Base-by-base conservation (phyloP, 805 yeast species). In the Candida sithepensis region DNA sequence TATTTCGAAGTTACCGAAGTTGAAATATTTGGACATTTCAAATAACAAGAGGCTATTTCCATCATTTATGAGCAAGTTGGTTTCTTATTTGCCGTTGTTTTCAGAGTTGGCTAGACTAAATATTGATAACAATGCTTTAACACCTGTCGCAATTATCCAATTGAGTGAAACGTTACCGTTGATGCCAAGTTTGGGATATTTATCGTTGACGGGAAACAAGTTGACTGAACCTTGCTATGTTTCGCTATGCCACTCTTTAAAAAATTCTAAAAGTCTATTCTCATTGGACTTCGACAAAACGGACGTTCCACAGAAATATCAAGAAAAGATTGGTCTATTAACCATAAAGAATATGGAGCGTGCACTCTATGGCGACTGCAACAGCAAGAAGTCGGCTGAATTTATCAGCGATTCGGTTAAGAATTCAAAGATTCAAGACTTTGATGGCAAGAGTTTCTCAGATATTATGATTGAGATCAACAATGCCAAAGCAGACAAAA, bases 301-400 rank as follows among this genome's bases (percentile, higher is more conserved):
- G 19, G 66, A 72, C 19, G 73, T 87, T 54, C 84, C 91, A 12
- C 78, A 76, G 45, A 71, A 75, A 43, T 74, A 84, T 53, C 81
- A 79, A 57, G 86, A 89, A 38, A 78, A 82, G 57, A 78, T 90
- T 49, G 94, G 95, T 1, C 74, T 87, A 39, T 82, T 85, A 56
- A 78, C 94, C 42, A 83, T 91, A 84, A 78, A 85, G 57, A 91
- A 91, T 64, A 84, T 90, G 84, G 89, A 85, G 56, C 63, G 68
- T 20, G 71, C 75, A 44, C 66, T 84, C 46, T 73, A 74, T 47
- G 63, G 54, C 3, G 40, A n/a, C n/a, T n/a, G 51, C 14, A 38
- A 36, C 8, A 46, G 40, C 12, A 36, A 22, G 28, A 4, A 42
- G 45, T 23, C 41, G 43, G 8, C 37, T 28, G 10, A 23, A 22